These are phyloP conservation scores for Fraxinus xanthoxyloides DNA, from an alignment of 305 asterid species.

Conservation along the genomic window DNA sequence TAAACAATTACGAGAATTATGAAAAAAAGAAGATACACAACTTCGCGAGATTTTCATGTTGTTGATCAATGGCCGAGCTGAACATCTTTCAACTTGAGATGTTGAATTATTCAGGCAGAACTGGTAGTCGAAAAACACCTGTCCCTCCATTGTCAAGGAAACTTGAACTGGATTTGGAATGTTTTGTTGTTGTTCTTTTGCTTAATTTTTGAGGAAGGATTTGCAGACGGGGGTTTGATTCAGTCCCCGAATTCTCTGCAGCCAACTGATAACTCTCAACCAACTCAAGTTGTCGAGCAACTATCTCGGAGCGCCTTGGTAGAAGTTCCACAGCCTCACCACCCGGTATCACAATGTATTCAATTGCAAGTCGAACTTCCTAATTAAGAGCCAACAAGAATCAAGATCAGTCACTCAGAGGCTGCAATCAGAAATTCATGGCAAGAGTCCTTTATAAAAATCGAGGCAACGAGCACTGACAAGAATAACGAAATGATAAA, in stretches of 20 bases:
- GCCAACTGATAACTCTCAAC: slow-evolving; percentile 86
- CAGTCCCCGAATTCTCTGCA: slow-evolving; percentile 86
- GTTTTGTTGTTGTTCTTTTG: slow-evolving; percentile 32
- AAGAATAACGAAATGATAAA: background rate
- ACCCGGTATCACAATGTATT: slow-evolving; percentile 95
- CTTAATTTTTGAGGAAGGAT: slow-evolving; percentile 78
- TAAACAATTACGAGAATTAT: slow-evolving; percentile 8
- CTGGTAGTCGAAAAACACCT: slow-evolving; percentile 44
- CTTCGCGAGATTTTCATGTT: slow-evolving; percentile 36
- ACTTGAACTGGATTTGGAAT: slow-evolving; percentile 30
- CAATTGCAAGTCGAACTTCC: slow-evolving; percentile 97
- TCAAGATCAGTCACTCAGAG: slow-evolving; percentile 1
- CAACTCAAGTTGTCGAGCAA: slow-evolving; percentile 84
- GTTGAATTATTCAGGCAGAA: slow-evolving; percentile 60
- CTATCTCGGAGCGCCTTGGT: slow-evolving; percentile 88
- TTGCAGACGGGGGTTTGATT: slow-evolving; percentile 75
- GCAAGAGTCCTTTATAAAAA: background rate
- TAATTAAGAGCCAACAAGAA: slow-evolving; percentile 17
- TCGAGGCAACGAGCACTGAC: background rate
- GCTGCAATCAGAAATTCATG: background rate
- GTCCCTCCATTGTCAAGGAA: slow-evolving; percentile 34
- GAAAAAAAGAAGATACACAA: slow-evolving; percentile 22
- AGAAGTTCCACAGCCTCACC: slow-evolving; percentile 95
- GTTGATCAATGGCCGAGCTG: slow-evolving; percentile 29
- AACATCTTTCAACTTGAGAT: background rate